Percentiles rank a stretch among this genome's conserved stretches.
These are phyloP conservation scores for Perkinsus marinus DNA, from an alignment of 169 alveolate genomes.

Conservation along the genomic window DNA sequence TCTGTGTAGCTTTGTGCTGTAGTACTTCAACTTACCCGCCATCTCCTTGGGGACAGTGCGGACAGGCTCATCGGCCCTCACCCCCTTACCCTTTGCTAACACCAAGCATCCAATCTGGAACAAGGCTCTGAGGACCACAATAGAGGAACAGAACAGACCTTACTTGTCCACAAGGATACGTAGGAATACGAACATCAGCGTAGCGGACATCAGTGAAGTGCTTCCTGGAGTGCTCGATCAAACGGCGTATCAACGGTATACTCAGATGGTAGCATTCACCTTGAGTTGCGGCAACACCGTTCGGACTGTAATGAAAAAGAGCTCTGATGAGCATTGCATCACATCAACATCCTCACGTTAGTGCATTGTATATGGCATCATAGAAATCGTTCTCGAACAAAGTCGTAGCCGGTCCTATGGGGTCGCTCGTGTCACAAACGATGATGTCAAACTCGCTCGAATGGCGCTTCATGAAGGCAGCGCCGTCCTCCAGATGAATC, in stretches of 20 bases:
- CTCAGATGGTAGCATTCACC: conserved; percentile 26
- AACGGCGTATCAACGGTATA: conserved; percentile 17
- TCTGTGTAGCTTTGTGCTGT: neutral
- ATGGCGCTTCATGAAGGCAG: conserved; percentile 7
- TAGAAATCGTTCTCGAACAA: conserved; percentile 44
- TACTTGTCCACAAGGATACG: conserved; percentile 31
- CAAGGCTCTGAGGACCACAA: neutral
- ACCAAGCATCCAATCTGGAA: neutral
- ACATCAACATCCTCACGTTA: conserved; percentile 10
- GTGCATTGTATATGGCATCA: conserved; percentile 21
- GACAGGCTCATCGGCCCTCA: neutral
- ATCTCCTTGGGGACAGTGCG: neutral
- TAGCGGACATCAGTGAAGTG: conserved; percentile 22
- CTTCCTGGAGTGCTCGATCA: conserved; percentile 20
- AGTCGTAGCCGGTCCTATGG: conserved; percentile 46
- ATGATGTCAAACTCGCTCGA: conserved; percentile 41
- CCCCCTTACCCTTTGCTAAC: neutral
- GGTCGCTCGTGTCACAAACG: conserved; percentile 49
- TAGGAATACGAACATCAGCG: conserved; percentile 25
- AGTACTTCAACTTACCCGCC: neutral
- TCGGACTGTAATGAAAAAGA: neutral
- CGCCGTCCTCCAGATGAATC: conserved; percentile 29
- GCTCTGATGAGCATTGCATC: conserved; percentile 4
- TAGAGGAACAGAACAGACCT: neutral
- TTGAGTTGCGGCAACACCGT: conserved; percentile 1